Evolutionary conservation across 306 rosid species (phyloP), one percentile per base, ranked within the genome.

Genomic region (Astragalus membranaceus): DNA sequence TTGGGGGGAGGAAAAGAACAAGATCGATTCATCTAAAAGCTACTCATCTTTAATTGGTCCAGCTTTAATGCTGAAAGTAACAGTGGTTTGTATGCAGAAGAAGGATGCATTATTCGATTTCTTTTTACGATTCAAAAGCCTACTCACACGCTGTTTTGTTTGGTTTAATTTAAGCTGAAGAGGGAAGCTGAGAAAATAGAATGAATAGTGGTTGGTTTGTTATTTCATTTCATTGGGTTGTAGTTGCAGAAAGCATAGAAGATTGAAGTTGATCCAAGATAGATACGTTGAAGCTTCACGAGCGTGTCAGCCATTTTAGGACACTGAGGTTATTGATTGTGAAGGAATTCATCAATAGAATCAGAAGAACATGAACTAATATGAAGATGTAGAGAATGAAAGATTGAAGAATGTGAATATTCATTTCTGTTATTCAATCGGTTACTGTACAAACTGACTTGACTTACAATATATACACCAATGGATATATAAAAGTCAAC

Each of bases 291-390:
- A 61, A 48, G 48, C 48, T 79, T 83, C 89, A 83, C 79, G 87
- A 83, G 87, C 43, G 70, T 86, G 95, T 88, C 95, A 84, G 96
- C 79, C 39, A 49, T 62, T 39, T 79, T 72, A 81, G 82, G 64
- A 73, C 89, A 67, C 74, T 62, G 81, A 80, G 90, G 90, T 77
- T n/a, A n/a, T n/a, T n/a, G n/a, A n/a, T n/a, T n/a, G 23, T 20
- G 23, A 20, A 0, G 23, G 23, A 20, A 20, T 20, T 20, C 23
- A 20, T 20, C 23, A 20, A 20, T 20, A 2, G 23, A 20, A 20
- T 20, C 23, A 20, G 23, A 20, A n/a, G 23, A 20, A 20, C 1
- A 20, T 20, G 2, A 20, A 20, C 23, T 20, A 2, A 20, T 20
- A 2, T 2, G n/a, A 20, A 20, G 23, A 20, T 0, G 1, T 2